Evolutionary conservation across 345 rosid genomes (phyloP).

Genomic region (Aethionema arabicum): DNA sequence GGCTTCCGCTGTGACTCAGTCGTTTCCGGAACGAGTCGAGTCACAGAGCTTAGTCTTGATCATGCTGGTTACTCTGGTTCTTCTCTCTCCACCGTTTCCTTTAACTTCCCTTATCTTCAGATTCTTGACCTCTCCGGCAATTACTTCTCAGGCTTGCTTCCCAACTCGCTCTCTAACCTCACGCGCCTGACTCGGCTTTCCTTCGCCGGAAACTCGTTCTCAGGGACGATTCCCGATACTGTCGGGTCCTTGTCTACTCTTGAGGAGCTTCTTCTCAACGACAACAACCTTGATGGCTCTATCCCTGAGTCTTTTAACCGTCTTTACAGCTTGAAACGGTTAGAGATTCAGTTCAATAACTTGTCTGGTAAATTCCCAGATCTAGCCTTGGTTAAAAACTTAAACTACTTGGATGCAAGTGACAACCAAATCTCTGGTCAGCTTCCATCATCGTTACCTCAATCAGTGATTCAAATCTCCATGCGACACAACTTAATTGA

Average conservation of each 20-base stretch:
- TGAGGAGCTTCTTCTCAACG: constrained; percentile 63
- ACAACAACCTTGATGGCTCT: constrained; percentile 57
- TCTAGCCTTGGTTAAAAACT: constrained; percentile 50
- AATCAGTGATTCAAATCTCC: constrained; percentile 60
- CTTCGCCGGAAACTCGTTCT: constrained; percentile 59
- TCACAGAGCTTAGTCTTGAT: constrained; percentile 76
- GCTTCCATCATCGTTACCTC: constrained; percentile 52
- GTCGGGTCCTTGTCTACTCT: constrained; percentile 54
- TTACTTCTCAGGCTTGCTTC: constrained; percentile 58
- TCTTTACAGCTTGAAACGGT: constrained; percentile 49
- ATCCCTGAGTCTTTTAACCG: constrained; percentile 53
- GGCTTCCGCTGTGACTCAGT: constrained; percentile 79
- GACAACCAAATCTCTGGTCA: constrained; percentile 64
- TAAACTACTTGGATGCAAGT: constrained; percentile 65
- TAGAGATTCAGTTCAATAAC: constrained; percentile 72
- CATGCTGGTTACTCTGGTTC: constrained; percentile 82
- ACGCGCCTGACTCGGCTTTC: constrained; percentile 59
- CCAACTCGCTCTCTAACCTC: constrained; percentile 50
- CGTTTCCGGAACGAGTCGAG: constrained; percentile 49
- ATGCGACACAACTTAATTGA: constrained; percentile 64
- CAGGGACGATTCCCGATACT: constrained; percentile 64
- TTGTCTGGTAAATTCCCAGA: constrained; percentile 64
- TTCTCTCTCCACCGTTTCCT: constrained; percentile 49
- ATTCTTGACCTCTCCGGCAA: constrained; percentile 68
- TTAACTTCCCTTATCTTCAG: constrained; percentile 59